These are phyloP conservation scores for Gossypium lobatum DNA, from an alignment of 441 rosid genomes.

Conservation along the genomic window DNA sequence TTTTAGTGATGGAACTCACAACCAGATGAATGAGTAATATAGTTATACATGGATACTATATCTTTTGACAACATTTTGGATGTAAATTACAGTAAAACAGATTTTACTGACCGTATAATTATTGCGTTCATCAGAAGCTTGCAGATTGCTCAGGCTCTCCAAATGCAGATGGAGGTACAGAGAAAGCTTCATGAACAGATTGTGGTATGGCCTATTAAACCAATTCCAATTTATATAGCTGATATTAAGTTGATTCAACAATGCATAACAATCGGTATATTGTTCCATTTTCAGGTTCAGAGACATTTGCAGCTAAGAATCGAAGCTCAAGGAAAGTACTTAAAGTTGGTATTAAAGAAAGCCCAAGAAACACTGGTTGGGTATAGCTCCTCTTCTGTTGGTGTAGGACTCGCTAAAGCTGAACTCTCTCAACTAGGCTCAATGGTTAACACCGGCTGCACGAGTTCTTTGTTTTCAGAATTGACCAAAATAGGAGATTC, in stretches of 20 bases:
- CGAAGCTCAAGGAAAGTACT: conserved; percentile 94
- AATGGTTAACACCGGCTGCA: conserved; percentile 51
- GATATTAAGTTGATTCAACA: background rate
- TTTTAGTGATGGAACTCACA: conserved; percentile 32
- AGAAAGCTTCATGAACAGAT: conserved; percentile 88
- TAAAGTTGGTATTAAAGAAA: conserved; percentile 68
- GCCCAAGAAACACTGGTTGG: conserved; percentile 94
- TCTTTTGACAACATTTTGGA: conserved; percentile 14
- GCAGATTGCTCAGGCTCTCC: conserved; percentile 75
- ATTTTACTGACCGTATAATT: background rate
- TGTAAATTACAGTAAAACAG: background rate
- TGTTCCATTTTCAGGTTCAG: conserved; percentile 65
- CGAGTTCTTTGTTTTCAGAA: conserved; percentile 61
- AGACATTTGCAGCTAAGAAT: conserved; percentile 91
- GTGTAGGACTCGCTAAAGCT: conserved; percentile 61
- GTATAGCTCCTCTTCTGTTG: conserved; percentile 50
- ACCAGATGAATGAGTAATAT: conserved; percentile 66
- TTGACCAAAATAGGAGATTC: conserved; percentile 53
- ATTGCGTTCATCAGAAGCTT: conserved; percentile 42
- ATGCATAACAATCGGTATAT: conserved; percentile 1
- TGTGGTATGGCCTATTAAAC: conserved; percentile 35
- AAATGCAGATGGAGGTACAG: conserved; percentile 92
- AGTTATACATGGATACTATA: conserved; percentile 15
- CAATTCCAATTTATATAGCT: background rate
- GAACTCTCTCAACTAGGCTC: conserved; percentile 70